Evolutionary conservation across 805 yeast genomes (phyloP), one percentile per base, ranked within the genome.

Genomic region (Monosporozyma aerobia): DNA sequence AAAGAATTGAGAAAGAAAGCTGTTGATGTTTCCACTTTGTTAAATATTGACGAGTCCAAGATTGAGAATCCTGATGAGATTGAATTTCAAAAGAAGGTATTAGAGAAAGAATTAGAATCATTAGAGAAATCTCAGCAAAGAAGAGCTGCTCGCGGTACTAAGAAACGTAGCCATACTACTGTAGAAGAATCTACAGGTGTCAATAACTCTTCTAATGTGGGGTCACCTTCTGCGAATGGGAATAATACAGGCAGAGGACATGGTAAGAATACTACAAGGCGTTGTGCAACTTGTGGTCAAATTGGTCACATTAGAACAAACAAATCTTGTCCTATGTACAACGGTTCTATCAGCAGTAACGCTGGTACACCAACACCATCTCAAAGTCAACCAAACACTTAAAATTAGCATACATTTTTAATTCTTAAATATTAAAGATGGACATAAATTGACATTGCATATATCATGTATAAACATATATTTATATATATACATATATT

Each of bases 211-310:
- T 16, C 13, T 8, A 43, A 23, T n/a, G 5, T 22, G 23, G 25
- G 30, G 8, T 14, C 29, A 9, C 16, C 45, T 43, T 23, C 30
- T 23, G 51, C 62, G 19, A 19, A 19, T n/a, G 53, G 41, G 54
- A 69, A 67, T 19, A 44, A 51, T 32, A 63, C 59, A 22, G 60
- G 59, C n/a, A 59, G 58, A 47, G 56, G 55, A 16, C 69, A 69
- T 47, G 64, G 68, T 1, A 72, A 69, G 51, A 69, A 71, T 48
- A 71, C 75, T 0, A 83, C 85, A 8, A 76, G 99, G 65, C 81
- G 88, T 63, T 92, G 99, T 71, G 90, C 95, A 3, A 85, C 94
- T 0, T 92, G 99, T 76, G 98, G 98, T 23, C 94, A 92, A 11
- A 77, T 87, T 57, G 99, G 98, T 0, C 99, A 92, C 67, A 92